Conservation (phyloP, 2,329 filamentous ascomycete genomes). For the Juglanconis sp. region DNA sequence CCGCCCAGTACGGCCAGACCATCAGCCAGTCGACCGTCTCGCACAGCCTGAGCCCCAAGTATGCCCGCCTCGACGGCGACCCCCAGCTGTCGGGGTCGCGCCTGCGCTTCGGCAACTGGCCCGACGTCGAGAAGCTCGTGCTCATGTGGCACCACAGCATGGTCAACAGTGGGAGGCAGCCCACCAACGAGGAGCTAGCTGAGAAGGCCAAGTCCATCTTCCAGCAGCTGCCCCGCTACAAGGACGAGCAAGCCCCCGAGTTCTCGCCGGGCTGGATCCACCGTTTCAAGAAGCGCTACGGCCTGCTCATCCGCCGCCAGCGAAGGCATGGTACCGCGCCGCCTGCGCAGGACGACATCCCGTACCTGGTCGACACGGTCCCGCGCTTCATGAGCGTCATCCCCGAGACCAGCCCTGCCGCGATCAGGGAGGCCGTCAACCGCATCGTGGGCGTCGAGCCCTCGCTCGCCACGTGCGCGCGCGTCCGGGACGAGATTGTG, state of each 20-base stretch:
- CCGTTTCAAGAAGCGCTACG: constrained; percentile 62
- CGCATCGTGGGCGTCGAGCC: constrained; percentile 55
- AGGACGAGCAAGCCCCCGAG: constrained; percentile 57
- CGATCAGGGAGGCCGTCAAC: constrained; percentile 56
- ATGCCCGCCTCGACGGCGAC: constrained; percentile 59
- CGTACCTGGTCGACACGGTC: constrained; percentile 58
- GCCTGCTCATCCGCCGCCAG: constrained; percentile 54
- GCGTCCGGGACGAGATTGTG: constrained; percentile 57
- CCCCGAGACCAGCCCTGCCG: constrained; percentile 56
- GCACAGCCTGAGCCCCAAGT: constrained; percentile 60
- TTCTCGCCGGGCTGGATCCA: constrained; percentile 65
- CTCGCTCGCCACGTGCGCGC: constrained; percentile 50
- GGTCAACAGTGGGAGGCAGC: constrained; percentile 51
- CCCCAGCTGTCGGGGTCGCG: constrained; percentile 61
- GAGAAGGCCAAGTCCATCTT: constrained; percentile 62
- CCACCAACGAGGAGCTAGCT: constrained; percentile 60
- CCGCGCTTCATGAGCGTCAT: constrained; percentile 57
- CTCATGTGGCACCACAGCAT: constrained; percentile 54
- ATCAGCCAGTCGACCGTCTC: constrained; percentile 63
- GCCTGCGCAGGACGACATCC: constrained; percentile 53
- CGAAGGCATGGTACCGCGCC: constrained; percentile 48
- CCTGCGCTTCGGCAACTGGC: constrained; percentile 62
- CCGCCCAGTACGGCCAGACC: constrained; percentile 53
- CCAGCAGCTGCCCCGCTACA: constrained; percentile 55
- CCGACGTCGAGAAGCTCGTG: constrained; percentile 58